A percentile compares a stretch with the other conserved stretches of the same genome.
Conservation (phyloP, 2,329 filamentous ascomycete species). For the Stagonosporopsis vannaccii region DNA sequence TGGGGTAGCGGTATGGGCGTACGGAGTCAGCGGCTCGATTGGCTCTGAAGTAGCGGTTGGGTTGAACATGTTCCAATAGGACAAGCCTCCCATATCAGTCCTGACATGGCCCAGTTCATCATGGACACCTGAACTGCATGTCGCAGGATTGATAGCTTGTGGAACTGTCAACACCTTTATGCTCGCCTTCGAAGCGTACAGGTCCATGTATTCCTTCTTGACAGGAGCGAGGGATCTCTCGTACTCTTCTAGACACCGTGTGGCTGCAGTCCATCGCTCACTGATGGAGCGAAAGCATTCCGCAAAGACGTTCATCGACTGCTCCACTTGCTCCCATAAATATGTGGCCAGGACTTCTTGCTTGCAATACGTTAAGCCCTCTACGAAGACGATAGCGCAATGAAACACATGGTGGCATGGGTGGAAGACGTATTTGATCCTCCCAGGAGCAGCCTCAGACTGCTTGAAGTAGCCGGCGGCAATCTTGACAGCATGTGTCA, state of each 20-base stretch:
- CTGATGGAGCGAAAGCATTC: constrained; percentile 44
- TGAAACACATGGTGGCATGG: constrained; percentile 48
- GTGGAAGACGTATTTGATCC: constrained; percentile 50
- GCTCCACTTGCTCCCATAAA: constrained; percentile 35
- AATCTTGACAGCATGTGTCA: constrained; percentile 41
- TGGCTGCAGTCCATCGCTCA: constrained; percentile 46
- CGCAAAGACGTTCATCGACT: constrained; percentile 42
- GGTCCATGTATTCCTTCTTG: constrained; percentile 45
- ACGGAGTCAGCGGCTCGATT: constrained; percentile 28
- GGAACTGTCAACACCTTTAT: constrained; percentile 20
- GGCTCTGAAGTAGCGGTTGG: constrained; percentile 34
- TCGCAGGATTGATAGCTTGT: constrained; percentile 5
- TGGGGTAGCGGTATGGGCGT: constrained; percentile 35
- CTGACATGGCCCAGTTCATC: not conserved
- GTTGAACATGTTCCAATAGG: constrained; percentile 42
- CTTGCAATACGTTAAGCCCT: constrained; percentile 41
- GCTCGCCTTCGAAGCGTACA: constrained; percentile 40
- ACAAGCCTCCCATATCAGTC: constrained; percentile 36
- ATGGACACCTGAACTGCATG: constrained; percentile 1
- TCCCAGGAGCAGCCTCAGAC: constrained; percentile 41
- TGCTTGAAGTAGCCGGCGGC: constrained; percentile 45
- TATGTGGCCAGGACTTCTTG: constrained; percentile 40
- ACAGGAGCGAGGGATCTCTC: constrained; percentile 39
- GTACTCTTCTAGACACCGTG: constrained; percentile 45
- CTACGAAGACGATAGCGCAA: constrained; percentile 43